These are phyloP conservation scores for Ophiostoma populinum DNA, from an alignment of 2,329 filamentous ascomycete genomes.

Conservation along the genomic window DNA sequence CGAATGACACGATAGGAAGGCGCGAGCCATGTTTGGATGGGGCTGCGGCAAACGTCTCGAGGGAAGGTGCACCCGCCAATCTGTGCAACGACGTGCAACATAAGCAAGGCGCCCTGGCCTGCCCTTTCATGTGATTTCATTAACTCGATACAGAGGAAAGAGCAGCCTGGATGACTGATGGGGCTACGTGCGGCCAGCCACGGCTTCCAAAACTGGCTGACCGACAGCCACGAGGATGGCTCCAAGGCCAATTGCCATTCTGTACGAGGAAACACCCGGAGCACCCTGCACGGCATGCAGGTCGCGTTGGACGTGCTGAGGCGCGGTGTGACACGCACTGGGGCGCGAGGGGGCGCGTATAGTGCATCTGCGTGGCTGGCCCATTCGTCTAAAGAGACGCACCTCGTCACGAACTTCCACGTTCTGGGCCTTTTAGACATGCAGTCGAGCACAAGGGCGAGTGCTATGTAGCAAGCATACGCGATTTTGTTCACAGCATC, in stretches of 20 bases:
- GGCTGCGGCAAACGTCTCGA: neutral
- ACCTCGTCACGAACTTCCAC: constrained; percentile 1
- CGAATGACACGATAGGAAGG: no score
- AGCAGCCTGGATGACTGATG: no score
- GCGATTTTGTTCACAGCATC: neutral
- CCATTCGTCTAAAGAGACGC: neutral
- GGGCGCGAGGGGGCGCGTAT: no score
- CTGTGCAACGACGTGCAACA: neutral
- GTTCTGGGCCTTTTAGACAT: constrained; percentile 1
- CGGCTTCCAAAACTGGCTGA: no score
- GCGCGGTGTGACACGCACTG: neutral
- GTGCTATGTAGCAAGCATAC: neutral
- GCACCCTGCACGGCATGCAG: constrained; percentile 3
- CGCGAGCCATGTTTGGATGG: no score
- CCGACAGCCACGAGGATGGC: no score
- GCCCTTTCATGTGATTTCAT: no score
- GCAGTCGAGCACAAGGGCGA: neutral
- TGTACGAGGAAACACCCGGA: constrained; percentile 4
- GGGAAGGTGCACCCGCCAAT: constrained; percentile 1
- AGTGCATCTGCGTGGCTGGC: neutral
- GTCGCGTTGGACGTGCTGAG: neutral
- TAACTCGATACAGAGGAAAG: no score
- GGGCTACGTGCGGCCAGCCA: no score
- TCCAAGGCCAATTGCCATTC: neutral
- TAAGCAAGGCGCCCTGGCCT: no score